Evolutionary conservation across 2,329 filamentous ascomycete genomes (phyloP).

Genomic region (Paracoccidioides lutzii): DNA sequence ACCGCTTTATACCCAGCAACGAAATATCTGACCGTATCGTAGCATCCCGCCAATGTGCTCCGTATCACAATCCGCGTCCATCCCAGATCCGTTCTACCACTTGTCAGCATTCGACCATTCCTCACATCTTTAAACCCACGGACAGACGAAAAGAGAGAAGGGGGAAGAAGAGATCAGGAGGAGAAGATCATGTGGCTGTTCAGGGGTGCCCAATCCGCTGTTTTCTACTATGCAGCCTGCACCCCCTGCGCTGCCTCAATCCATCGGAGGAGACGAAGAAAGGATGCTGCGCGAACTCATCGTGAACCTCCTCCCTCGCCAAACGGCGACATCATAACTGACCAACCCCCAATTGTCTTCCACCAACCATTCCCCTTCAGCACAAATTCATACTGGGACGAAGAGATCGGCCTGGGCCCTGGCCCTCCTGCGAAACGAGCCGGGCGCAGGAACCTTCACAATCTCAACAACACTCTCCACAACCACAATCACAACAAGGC

Average conservation of each 20-base stretch:
- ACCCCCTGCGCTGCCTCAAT: constrained; percentile 55
- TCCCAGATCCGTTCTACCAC: not conserved
- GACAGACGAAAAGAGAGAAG: not conserved
- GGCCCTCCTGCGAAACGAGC: constrained; percentile 51
- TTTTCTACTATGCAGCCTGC: constrained; percentile 39
- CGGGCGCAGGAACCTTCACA: constrained; percentile 40
- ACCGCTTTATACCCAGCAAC: too few relatives aligned
- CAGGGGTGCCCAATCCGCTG: constrained; percentile 36
- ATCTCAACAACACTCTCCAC: constrained; percentile 31
- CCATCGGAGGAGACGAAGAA: constrained; percentile 56
- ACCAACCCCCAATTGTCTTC: constrained; percentile 56
- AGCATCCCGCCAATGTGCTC: not conserved
- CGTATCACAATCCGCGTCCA: not conserved
- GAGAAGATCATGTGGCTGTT: constrained; percentile 32
- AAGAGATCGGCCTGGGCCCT: constrained; percentile 75
- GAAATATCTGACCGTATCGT: not conserved
- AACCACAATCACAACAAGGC: constrained; percentile 30
- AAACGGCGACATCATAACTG: constrained; percentile 42
- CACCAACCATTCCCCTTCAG: constrained; percentile 65
- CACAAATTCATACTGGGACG: constrained; percentile 78
- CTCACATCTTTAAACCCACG: not conserved
- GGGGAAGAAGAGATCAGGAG: not conserved
- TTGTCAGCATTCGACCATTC: not conserved
- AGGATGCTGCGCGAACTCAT: constrained; percentile 55
- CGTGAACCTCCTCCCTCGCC: constrained; percentile 53